Evolutionary conservation across 148 eudicot genomes (phyloP), one percentile per base, ranked within the genome.

Genomic region (Vaccinium corymbosum): DNA sequence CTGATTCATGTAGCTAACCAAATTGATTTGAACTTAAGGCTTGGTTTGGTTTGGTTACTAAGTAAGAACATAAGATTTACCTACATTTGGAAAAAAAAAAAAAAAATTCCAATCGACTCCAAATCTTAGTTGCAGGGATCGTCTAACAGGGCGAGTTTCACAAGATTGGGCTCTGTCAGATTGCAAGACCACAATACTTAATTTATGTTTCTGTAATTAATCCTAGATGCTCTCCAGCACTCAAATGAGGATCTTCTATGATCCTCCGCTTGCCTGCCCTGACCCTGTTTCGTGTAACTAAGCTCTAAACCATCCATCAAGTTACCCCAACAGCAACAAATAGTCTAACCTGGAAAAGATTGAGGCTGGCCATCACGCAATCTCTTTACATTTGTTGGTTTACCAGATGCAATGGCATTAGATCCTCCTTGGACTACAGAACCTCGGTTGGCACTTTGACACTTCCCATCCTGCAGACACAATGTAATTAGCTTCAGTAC

Each of bases 381-480:
- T 88, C 83, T 90, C 83, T 89, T 90, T 80, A 85, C 73, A 85
- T 81, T 90, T 13, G 83, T 83, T 32, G 88, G 84, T 79, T 84
- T 86, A 51, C 83, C 87, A 64, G 90, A 87, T 74, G 87, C 83
- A 83, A 89, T 73, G 52, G 86, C 79, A 85, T 84, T 88, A 74
- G 83, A 84, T 70, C 81, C 90, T 83, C 89, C 89, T 68, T 87
- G 86, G 85, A 86, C 89, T 73, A 82, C 79, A 76, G 85, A 77
- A 25, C 83, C 89, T 51, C 86, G 81, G 17, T 53, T 80, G 87
- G 85, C 82, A 84, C 76, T 81, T 83, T 87, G 88, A 48, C 74
- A 59, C 85, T 84, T 90, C 79, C 80, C 81, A 62, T 91, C 93
- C 98, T 94, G 85, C 80, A 89, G 35, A n/a, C 75, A 88, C 82